A percentile compares a stretch with the other conserved stretches of the same genome.
These are phyloP conservation scores for Botrytis squamosa DNA, from an alignment of 2,329 filamentous ascomycete species.

Conservation along the genomic window DNA sequence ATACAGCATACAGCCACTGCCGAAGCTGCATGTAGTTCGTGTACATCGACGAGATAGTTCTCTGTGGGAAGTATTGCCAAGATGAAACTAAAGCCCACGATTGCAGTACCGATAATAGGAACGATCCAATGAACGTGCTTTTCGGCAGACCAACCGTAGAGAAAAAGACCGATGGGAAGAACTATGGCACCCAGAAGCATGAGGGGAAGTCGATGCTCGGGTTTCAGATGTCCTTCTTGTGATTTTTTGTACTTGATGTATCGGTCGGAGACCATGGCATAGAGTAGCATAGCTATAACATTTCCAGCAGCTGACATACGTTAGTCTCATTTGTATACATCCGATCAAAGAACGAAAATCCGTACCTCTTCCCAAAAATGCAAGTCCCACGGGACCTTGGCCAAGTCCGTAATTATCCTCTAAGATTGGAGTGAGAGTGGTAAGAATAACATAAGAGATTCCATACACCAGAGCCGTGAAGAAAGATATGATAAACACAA, in stretches of 20 bases:
- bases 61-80: slow-evolving; percentile 42
- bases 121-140: slow-evolving; percentile 44
- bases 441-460: slow-evolving; percentile 41
- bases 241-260: slow-evolving; percentile 16
- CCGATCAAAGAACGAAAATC: slow-evolving; percentile 28
- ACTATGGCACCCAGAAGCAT: slow-evolving; percentile 43
- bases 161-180: slow-evolving; percentile 48
- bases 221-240: slow-evolving; percentile 25
- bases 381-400: slow-evolving; percentile 39
- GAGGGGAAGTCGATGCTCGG: slow-evolving; percentile 45
- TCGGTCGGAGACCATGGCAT: neutral
- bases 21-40: slow-evolving; percentile 41
- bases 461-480: slow-evolving; percentile 41
- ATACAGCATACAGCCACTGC: slow-evolving; percentile 43
- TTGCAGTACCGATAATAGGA: slow-evolving; percentile 41
- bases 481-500: slow-evolving; percentile 38
- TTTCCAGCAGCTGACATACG: neutral
- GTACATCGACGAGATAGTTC: slow-evolving; percentile 49
- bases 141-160: slow-evolving; percentile 49
- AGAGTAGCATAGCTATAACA: neutral
- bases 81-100: slow-evolving; percentile 45
- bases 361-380: slow-evolving; percentile 42
- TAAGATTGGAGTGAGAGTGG: slow-evolving; percentile 42
- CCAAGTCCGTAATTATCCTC: slow-evolving; percentile 40
- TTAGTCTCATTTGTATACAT: neutral